These are phyloP conservation scores for Metschnikowia henanensis DNA, from an alignment of 805 yeast genomes.

Conservation along the genomic window DNA sequence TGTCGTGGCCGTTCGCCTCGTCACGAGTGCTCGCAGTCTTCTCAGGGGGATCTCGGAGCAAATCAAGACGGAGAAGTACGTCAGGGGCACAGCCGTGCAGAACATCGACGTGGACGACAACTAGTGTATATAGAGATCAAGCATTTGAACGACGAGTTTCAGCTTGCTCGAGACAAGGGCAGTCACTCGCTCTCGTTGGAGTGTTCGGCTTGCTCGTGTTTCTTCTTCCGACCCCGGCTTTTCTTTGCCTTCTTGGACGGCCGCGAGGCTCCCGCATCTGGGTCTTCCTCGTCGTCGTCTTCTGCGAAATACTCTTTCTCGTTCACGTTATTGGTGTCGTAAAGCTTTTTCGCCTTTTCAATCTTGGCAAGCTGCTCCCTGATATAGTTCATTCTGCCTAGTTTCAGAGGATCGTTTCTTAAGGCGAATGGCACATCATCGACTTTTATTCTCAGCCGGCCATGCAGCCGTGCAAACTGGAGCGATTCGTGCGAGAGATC, in stretches of 20 bases:
- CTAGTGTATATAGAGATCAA: conserved; percentile 1
- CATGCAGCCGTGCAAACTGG: conserved; percentile 37
- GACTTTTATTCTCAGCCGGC: conserved; percentile 39
- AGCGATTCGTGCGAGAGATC: conserved; percentile 35
- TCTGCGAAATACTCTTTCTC: conserved; percentile 18
- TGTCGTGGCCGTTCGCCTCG: conserved; percentile 1
- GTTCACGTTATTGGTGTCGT: conserved; percentile 31
- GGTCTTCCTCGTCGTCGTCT: conserved; percentile 20
- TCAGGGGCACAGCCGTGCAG: conserved; percentile 55
- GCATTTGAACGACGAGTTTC: too few relatives aligned
- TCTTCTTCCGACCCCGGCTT: conserved; percentile 10
- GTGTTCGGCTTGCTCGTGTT: conserved; percentile 12
- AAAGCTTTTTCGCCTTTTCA: conserved; percentile 41
- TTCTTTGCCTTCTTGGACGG: conserved; percentile 13
- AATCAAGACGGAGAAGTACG: conserved; percentile 59
- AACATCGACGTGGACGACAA: conserved; percentile 27
- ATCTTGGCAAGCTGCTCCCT: conserved; percentile 38
- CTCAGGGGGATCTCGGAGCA: conserved; percentile 33
- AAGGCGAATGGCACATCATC: conserved; percentile 44
- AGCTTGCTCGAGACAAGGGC: too few relatives aligned
- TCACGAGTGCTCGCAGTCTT: conserved; percentile 3
- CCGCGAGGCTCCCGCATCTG: conserved; percentile 9
- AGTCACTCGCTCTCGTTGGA: conserved; percentile 16
- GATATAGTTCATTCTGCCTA: conserved; percentile 41
- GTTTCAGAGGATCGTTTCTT: conserved; percentile 41